Base-by-base conservation (phyloP, 768 basidiomycete species). In the Dioszegia hungarica region DNA sequence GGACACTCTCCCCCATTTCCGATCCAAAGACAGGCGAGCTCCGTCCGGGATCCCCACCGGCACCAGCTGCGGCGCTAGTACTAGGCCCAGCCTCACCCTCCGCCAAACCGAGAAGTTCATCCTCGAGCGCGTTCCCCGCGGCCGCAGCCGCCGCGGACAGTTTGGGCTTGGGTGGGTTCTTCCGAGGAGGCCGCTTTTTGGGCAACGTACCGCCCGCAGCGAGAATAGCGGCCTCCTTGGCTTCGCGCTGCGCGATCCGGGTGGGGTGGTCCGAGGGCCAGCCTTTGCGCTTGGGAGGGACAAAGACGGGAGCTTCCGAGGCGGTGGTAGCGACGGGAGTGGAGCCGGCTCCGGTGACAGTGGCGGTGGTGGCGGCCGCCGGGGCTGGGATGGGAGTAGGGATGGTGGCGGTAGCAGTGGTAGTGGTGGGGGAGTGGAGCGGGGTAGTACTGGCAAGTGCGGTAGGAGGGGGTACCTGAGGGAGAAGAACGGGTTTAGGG, bases 81-180 rank as follows among this genome's bases (percentile, higher is more conserved):
- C 38, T 51, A 33, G 41, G 43, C 6, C 12, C 53, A 15, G 27
- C 27, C 54, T 50, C 5, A 39, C 68, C 36, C 64, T 68, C 69
- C 27, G 59, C 66, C 14, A 72, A 47, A 29, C 68, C 70, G 2
- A 72, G 63, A 0, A 72, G 52, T 37, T 72, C 70, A 40, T 72
- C 70, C 12, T 72, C 70, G n/a, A 72, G 22, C 12, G n/a, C n/a
- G n/a, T n/a, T n/a, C n/a, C n/a, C n/a, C n/a, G n/a, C n/a, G n/a
- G n/a, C n/a, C n/a, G n/a, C n/a, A n/a, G n/a, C n/a, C n/a, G 57
- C 45, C n/a, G 56, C 63, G n/a, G 27, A 12, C 22, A 22, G 19
- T 12, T 25, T 14, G 12, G 48, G 31, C 25, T 63, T 56, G 11
- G 45, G 55, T 22, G 25, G 60, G 51, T 45, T 38, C 57, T 66